phyloP scores from a whole-genome alignment of 2,329 filamentous ascomycete species.

The Sclerotinia spermophila region DNA sequence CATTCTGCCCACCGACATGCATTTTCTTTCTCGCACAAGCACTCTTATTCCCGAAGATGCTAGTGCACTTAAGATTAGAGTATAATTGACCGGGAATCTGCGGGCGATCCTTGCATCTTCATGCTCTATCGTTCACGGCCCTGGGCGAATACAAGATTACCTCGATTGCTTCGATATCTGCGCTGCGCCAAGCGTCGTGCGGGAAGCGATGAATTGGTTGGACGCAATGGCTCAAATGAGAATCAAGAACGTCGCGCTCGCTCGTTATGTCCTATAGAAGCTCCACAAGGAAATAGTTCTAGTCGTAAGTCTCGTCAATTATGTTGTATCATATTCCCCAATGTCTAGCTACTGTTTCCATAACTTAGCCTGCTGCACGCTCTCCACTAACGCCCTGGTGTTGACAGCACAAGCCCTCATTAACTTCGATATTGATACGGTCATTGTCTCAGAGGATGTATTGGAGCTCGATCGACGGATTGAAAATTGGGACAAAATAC shows the following conservation, averaged over 20 bases:
- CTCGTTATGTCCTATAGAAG: not conserved
- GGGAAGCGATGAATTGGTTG: not conserved
- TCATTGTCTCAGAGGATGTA: not conserved
- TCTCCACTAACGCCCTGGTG: not conserved
- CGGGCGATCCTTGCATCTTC: not conserved
- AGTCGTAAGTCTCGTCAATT: not conserved
- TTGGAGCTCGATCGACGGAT: not conserved
- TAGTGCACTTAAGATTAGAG: not conserved
- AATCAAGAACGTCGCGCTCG: not conserved
- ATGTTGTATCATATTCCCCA: not conserved
- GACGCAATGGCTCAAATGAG: not conserved
- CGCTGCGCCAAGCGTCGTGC: no score
- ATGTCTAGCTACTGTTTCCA: not conserved
- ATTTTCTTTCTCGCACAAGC: not conserved
- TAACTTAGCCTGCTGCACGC: no score
- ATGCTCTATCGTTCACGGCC: not conserved
- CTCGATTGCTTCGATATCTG: not conserved
- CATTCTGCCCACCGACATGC: not conserved
- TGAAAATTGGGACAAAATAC: not conserved
- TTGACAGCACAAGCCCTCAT: not conserved
- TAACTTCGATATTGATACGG: not conserved
- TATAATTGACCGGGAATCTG: not conserved
- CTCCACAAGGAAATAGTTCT: no score
- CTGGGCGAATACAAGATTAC: rapidly evolving
- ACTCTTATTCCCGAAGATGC: not conserved